These are phyloP conservation scores for Eustoma russellianum DNA, from an alignment of 257 asterid species.

Conservation along the genomic window DNA sequence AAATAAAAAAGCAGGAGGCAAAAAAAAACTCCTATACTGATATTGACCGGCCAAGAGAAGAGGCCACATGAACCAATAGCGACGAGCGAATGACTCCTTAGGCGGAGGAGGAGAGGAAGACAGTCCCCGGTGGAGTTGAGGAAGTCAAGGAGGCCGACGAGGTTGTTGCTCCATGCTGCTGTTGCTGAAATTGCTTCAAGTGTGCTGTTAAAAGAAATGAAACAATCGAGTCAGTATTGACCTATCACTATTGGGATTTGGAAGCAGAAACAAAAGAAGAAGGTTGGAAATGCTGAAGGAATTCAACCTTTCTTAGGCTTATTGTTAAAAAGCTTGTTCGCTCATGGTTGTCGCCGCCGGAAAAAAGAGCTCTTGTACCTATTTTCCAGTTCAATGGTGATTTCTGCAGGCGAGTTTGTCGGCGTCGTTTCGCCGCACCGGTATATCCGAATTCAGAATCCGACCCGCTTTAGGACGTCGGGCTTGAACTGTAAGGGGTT, in stretches of 20 bases:
- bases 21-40: neutral
- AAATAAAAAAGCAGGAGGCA: neutral
- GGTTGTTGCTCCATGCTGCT: neutral
- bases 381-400: too few species aligned
- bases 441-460: too few species aligned
- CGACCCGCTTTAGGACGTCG: too few species aligned
- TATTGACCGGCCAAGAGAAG: conserved; percentile 56
- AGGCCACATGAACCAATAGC: conserved; percentile 63
- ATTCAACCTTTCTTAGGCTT: conserved; percentile 64
- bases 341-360: conserved; percentile 27
- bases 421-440: too few species aligned
- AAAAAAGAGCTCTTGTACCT: neutral
- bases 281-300: neutral
- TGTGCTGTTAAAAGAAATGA: conserved; percentile 30
- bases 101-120: conserved; percentile 12
- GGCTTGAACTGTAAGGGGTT: too few species aligned
- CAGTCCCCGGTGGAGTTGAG: conserved; percentile 22
- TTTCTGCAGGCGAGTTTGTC: too few species aligned
- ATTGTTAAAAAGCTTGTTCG: conserved; percentile 37
- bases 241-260: neutral
- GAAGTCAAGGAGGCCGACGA: conserved; percentile 27
- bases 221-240: too few species aligned
- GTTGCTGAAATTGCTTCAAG: conserved; percentile 32
- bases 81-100: conserved; percentile 54
- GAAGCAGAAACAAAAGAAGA: neutral